phyloP scores from a whole-genome alignment of 129 eudicot genomes.

The Scalesia atractyloides region DNA sequence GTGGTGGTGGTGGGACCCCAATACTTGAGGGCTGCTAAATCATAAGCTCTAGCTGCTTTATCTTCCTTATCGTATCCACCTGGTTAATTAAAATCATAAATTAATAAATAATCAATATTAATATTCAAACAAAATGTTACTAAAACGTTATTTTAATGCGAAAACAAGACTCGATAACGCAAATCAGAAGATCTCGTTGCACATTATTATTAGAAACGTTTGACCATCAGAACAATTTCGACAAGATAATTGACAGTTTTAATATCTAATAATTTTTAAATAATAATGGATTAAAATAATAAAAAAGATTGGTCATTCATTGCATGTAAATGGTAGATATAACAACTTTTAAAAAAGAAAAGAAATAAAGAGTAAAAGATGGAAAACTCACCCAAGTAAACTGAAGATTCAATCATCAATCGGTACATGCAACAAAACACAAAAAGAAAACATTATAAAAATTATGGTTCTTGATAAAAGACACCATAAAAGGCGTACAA shows the following conservation, averaged over 20 bases:
- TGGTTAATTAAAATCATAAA: constrained; percentile 19
- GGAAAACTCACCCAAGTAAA: constrained; percentile 78
- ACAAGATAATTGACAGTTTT: constrained; percentile 10
- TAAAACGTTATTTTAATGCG: background rate
- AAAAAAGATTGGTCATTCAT: constrained; percentile 23
- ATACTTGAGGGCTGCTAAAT: constrained; percentile 95
- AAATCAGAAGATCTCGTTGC: constrained; percentile 4
- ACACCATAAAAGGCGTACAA: constrained; percentile 27
- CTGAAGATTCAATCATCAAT: constrained; percentile 50
- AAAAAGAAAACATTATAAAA: constrained; percentile 20
- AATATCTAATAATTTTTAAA: background rate
- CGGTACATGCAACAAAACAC: constrained; percentile 43
- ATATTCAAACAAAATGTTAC: background rate
- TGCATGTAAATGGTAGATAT: constrained; percentile 33
- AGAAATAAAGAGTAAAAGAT: background rate
- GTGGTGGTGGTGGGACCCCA: constrained; percentile 96
- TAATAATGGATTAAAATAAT: background rate
- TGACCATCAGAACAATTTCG: background rate
- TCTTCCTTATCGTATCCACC: constrained; percentile 98
- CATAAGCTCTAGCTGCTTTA: constrained; percentile 91
- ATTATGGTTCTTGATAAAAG: constrained; percentile 14
- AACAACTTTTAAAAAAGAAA: background rate
- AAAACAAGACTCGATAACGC: constrained; percentile 15
- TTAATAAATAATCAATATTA: background rate
- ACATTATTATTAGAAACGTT: background rate